These are phyloP conservation scores for Phaeophleospora eucalypticola DNA, from an alignment of 2,329 filamentous ascomycete genomes.

Conservation along the genomic window DNA sequence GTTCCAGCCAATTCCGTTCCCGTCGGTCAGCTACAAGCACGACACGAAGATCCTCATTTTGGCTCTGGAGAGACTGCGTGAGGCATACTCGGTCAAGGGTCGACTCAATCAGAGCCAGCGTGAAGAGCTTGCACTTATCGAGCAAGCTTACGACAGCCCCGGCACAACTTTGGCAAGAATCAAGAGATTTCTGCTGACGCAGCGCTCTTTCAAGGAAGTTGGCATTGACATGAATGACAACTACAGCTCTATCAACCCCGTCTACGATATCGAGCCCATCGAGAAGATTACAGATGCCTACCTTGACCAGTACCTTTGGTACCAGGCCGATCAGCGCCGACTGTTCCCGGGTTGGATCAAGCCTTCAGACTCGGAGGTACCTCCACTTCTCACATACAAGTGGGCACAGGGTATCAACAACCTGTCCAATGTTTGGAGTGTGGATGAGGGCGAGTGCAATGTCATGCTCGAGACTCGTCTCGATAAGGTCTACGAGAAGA, in stretches of 20 bases:
- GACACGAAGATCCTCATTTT: slow-evolving; percentile 98
- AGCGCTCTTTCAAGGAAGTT: slow-evolving; percentile 98
- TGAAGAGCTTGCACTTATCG: slow-evolving; percentile 92
- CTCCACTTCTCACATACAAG: slow-evolving; percentile 90
- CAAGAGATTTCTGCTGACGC: slow-evolving; percentile 94
- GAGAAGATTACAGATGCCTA: slow-evolving; percentile 99
- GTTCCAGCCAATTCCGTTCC: slow-evolving; percentile 97
- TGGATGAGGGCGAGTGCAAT: slow-evolving; percentile 90
- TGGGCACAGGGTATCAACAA: slow-evolving; percentile 99
- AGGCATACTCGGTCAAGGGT: slow-evolving; percentile 97
- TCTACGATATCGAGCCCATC: slow-evolving; percentile 97
- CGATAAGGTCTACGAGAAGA: slow-evolving; percentile 99
- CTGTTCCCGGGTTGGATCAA: slow-evolving; percentile 99
- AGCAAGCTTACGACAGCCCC: slow-evolving; percentile 96
- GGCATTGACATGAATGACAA: slow-evolving; percentile 99
- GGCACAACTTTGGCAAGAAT: slow-evolving; percentile 94
- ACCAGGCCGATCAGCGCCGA: slow-evolving; percentile 94
- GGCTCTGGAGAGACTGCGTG: slow-evolving; percentile 84
- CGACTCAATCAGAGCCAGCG: slow-evolving; percentile 95
- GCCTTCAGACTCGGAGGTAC: slow-evolving; percentile 95
- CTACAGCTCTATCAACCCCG: slow-evolving; percentile 97
- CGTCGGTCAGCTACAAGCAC: slow-evolving; percentile 98
- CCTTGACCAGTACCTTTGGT: slow-evolving; percentile 97
- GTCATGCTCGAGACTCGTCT: slow-evolving; percentile 98
- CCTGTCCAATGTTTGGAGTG: slow-evolving; percentile 89